Base-by-base conservation (phyloP, 768 basidiomycete genomes). In the Wakefieldia striispora region DNA sequence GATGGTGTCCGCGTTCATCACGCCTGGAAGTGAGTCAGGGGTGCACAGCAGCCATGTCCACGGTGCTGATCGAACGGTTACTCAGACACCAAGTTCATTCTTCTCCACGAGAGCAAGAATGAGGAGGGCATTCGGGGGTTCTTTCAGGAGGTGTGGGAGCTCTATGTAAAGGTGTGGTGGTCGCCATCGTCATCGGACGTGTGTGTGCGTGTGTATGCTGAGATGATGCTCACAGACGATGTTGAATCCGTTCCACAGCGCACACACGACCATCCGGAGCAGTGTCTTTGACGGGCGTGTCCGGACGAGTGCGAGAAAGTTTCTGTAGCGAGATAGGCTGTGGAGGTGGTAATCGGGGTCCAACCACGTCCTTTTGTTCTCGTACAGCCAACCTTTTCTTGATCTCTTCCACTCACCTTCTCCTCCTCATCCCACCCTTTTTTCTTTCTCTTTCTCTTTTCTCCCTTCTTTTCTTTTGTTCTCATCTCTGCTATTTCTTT, bases 211-310 rank as follows among this genome's bases (percentile, higher is more conserved):
- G 38, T 3, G 19, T 0, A 6, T 7, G 37, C 47, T 47, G 49
- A 43, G 24, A 40, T 24, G 6, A 6, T 23, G 7, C 47, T 31
- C 34, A 17, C 70, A 95, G 94, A 84, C 88, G 51, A 77, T 82
- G 74, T 47, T 97, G 69, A 99, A 97, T 62, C 95, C 97, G n/a
- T 99, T 99, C 72, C 91, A 97, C 60, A 91, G 88, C 4, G 87
- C 89, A 27, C 93, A 97, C 63, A 87, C 83, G 35, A 71, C 77
- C 40, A 92, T 98, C 58, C 80, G 84, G 49, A 94, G 88, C 64
- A 63, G 70, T 16, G 77, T 84, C 5, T 98, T 98, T 72, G 95
- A 98, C 65, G 74, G 74, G 6, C 80, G 90, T 37, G 86, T 98
- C 1, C 77, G 91, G 52, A 83, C 86, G 17, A 88, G 86, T 70